Conservation (phyloP, 805 yeast species). For the Torulaspora gathmanii region DNA sequence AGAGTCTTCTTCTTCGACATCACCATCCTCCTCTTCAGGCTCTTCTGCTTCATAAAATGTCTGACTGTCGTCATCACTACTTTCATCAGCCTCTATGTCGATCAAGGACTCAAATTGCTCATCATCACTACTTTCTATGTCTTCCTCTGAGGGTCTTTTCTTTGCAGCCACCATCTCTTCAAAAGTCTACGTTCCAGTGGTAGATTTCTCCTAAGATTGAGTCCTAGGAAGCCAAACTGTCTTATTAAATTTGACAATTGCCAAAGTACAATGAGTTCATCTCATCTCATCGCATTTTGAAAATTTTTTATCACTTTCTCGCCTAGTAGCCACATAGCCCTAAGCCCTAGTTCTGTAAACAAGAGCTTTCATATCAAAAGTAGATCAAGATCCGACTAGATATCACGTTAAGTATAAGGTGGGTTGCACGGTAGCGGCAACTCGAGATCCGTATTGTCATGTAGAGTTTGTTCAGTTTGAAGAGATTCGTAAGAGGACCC, state of each 20-base stretch:
- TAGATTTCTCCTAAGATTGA: not conserved
- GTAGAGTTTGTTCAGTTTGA: too few relatives aligned
- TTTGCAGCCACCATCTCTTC: slow-evolving; percentile 13
- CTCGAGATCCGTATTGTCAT: too few relatives aligned
- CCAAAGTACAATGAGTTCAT: slow-evolving; percentile 9
- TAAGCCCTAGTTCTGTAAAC: not conserved
- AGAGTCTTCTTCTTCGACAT: slow-evolving; percentile 42
- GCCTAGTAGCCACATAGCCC: not conserved
- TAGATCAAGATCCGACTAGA: too few relatives aligned
- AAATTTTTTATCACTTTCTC: slow-evolving; percentile 9
- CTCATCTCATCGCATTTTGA: slow-evolving; percentile 22
- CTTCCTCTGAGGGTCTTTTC: slow-evolving; percentile 28
- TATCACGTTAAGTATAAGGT: too few relatives aligned
- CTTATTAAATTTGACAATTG: not conserved
- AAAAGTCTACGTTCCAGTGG: slow-evolving; percentile 7
- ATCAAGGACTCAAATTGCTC: slow-evolving; percentile 25
- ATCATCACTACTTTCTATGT: slow-evolving; percentile 15
- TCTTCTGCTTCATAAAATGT: slow-evolving; percentile 55
- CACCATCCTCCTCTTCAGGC: slow-evolving; percentile 17
- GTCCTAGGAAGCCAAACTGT: not conserved
- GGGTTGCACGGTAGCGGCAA: too few relatives aligned
- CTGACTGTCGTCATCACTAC: slow-evolving; percentile 26
- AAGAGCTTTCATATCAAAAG: too few relatives aligned
- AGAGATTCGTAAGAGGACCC: too few relatives aligned
- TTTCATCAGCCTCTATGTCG: slow-evolving; percentile 24